Conservation (phyloP, 164 flowering plant genomes). For the Liquidambar formosana region DNA sequence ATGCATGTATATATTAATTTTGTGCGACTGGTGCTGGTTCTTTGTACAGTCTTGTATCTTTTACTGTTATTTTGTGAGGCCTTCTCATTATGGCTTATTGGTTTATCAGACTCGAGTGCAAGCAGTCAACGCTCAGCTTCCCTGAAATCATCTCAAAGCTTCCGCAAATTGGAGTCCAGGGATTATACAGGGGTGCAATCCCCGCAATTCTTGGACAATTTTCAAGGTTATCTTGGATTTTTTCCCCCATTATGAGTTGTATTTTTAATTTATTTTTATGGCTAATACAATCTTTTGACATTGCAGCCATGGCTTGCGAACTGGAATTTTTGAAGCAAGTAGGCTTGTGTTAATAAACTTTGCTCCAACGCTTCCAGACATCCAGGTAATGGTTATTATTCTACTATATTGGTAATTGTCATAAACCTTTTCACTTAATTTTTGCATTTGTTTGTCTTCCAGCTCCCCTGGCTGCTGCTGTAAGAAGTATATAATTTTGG, state of each 20-base stretch:
- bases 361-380: conserved; percentile 85
- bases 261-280: conserved; percentile 2
- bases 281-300: conserved; percentile 17
- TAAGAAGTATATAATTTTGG: no score
- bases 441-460: background rate
- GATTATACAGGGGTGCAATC: conserved; percentile 85
- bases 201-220: conserved; percentile 97
- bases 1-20: background rate
- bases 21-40: background rate
- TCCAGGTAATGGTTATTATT: conserved; percentile 59
- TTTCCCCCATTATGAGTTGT: conserved; percentile 5
- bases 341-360: conserved; percentile 75
- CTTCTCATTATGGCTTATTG: conserved; percentile 9
- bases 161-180: conserved; percentile 82
- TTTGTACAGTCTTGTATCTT: background rate
- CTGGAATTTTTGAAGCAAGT: conserved; percentile 96
- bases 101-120: conserved; percentile 82
- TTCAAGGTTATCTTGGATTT: conserved; percentile 59
- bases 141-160: conserved; percentile 80
- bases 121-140: conserved; percentile 89
- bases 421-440: background rate
- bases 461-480: no score
- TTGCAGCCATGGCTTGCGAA: conserved; percentile 92
- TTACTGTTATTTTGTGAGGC: background rate
- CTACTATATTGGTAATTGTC: background rate